Base-by-base conservation (phyloP, 2,329 filamentous ascomycete species). In the Alternaria arbusti region DNA sequence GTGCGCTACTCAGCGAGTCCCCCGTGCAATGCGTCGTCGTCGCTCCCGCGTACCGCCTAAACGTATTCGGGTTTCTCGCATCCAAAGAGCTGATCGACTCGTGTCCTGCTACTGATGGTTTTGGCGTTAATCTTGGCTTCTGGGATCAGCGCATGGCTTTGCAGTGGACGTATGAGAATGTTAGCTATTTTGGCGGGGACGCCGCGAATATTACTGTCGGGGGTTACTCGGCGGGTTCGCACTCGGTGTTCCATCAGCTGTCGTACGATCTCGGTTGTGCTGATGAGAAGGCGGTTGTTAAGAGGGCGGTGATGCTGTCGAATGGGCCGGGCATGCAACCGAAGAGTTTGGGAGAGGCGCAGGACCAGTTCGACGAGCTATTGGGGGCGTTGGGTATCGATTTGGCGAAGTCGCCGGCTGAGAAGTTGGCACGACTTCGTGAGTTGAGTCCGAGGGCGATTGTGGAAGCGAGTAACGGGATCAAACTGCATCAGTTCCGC, bases 81-180 rank as follows among this genome's bases (percentile, higher is more conserved):
- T 83, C 83, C 2, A 65, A 76, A 3, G 85, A 87, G 65, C 68
- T 88, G 4, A 71, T 79, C 1, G 80, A 83, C 32, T 77, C 79
- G 0, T 71, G 65, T 36, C 7, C 32, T 36, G 4, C 32, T 36
- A 9, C 13, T 36, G 26, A 62, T 1, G 72, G 74, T 22, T 72
- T 66, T 26, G 74, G 78, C 3, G 82, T 83, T 2, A 88, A 88
- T 59, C 77, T 84, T 26, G 86, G 86, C 4, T 87, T 88, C 74
- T 87, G 85, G 85, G 86, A 88, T 61, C 86, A 87, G 66, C 79
- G 86, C 11, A 69, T 84, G 23, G 86, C 86, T 2, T 75, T 88
- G 8, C 85, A 88, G 71, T 88, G 86, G 86, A 86, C 84, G 6
- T 79, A 80, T 63, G 82, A 84, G 57, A 84, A 86, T 60, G 82